These are phyloP conservation scores for Rhodamnia rubescens DNA, from an alignment of 345 rosid species.

Conservation along the genomic window DNA sequence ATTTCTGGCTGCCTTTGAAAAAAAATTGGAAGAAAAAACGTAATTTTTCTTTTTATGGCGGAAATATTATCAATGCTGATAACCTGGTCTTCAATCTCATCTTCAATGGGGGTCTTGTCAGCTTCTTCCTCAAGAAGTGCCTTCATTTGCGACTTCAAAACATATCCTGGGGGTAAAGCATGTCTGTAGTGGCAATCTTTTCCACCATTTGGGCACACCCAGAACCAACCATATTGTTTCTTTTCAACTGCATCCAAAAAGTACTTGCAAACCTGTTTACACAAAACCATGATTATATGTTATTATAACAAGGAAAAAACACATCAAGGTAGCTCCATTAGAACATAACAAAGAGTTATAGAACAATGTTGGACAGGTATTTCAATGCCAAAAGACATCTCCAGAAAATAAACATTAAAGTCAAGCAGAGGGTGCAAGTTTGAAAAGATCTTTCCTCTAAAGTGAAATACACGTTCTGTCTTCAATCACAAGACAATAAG, in stretches of 20 bases:
- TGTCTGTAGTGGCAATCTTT: constrained; percentile 92
- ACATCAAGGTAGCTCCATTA: not conserved
- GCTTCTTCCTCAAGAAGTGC: constrained; percentile 86
- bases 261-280: constrained; percentile 78
- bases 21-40: not conserved
- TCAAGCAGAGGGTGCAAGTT: not conserved
- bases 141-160: constrained; percentile 93
- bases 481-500: not conserved
- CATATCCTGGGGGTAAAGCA: constrained; percentile 94
- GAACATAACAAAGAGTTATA: not conserved
- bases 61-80: not conserved
- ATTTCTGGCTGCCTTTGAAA: not conserved
- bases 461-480: not conserved
- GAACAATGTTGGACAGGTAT: not conserved
- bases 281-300: not conserved
- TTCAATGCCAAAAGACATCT: not conserved
- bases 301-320: not conserved
- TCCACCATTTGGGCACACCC: constrained; percentile 86
- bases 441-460: not conserved
- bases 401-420: not conserved
- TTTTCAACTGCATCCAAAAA: constrained; percentile 93
- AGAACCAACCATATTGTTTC: constrained; percentile 97
- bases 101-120: constrained; percentile 69
- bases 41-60: not conserved
- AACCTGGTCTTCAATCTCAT: constrained; percentile 92